These are phyloP conservation scores for Phragmites australis DNA, from an alignment of 176 grass and related monocot genomes.

Conservation along the genomic window DNA sequence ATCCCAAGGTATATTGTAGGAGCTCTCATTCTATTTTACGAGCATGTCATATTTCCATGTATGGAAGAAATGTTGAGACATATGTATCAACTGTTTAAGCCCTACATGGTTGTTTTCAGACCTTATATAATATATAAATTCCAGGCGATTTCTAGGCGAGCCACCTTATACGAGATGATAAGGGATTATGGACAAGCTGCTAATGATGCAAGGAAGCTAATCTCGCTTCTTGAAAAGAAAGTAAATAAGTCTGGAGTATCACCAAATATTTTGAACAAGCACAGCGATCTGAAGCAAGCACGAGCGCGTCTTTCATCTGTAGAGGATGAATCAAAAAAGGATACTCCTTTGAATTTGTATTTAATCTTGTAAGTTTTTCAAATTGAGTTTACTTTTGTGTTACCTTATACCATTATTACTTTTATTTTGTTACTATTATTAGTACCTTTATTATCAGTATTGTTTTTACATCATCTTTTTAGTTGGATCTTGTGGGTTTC, in stretches of 20 bases:
- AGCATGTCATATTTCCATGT: slow-evolving; percentile 14
- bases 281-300: slow-evolving; percentile 68
- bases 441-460: no score
- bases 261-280: slow-evolving; percentile 54
- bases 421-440: no score
- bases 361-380: slow-evolving; percentile 85
- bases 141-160: slow-evolving; percentile 95
- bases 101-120: slow-evolving; percentile 12
- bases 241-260: slow-evolving; percentile 38
- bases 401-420: neutral
- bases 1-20: slow-evolving; percentile 66
- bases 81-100: slow-evolving; percentile 1
- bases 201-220: slow-evolving; percentile 73
- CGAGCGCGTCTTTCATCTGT: slow-evolving; percentile 54
- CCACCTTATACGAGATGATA: slow-evolving; percentile 94
- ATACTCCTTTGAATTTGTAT: slow-evolving; percentile 79
- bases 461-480: no score
- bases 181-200: slow-evolving; percentile 83
- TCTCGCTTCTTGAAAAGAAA: slow-evolving; percentile 70
- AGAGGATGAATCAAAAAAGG: slow-evolving; percentile 76
- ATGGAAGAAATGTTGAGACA: neutral
- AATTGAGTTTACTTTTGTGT: slow-evolving; percentile 30
- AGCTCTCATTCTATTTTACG: slow-evolving; percentile 21
- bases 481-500: no score
- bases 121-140: slow-evolving; percentile 42